Evolutionary conservation across 257 asterid species (phyloP).

Genomic region (Capsicum rhomboideum): DNA sequence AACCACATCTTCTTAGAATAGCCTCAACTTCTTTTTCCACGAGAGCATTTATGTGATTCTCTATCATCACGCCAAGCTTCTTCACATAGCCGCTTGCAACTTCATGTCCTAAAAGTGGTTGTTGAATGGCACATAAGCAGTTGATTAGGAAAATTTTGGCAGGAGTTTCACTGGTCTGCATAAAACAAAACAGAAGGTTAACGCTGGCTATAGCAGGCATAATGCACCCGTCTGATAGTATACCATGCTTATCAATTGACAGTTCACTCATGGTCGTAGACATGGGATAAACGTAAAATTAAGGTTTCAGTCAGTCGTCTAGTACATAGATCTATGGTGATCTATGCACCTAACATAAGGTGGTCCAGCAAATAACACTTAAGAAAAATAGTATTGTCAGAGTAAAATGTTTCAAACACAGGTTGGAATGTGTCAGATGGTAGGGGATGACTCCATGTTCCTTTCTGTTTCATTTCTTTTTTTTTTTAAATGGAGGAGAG

Average conservation of each 20-base stretch:
- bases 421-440: neutral
- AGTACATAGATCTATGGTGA: neutral
- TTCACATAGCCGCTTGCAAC: conserved; percentile 68
- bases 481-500: neutral
- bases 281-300: neutral
- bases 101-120: conserved; percentile 67
- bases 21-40: conserved; percentile 76
- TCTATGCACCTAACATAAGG: neutral
- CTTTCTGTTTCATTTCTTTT: neutral
- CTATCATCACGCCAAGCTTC: conserved; percentile 74
- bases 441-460: neutral
- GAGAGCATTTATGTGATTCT: conserved; percentile 53
- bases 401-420: neutral
- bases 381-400: neutral
- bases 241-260: neutral
- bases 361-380: neutral
- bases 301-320: neutral
- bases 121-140: conserved; percentile 87
- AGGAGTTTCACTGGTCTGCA: conserved; percentile 84
- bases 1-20: conserved; percentile 62
- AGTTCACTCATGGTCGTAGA: neutral
- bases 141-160: conserved; percentile 80
- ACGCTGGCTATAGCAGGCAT: neutral
- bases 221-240: neutral
- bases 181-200: conserved; percentile 7